Conservation (phyloP, 495 filamentous ascomycete species). For the Penicillium canescens region DNA sequence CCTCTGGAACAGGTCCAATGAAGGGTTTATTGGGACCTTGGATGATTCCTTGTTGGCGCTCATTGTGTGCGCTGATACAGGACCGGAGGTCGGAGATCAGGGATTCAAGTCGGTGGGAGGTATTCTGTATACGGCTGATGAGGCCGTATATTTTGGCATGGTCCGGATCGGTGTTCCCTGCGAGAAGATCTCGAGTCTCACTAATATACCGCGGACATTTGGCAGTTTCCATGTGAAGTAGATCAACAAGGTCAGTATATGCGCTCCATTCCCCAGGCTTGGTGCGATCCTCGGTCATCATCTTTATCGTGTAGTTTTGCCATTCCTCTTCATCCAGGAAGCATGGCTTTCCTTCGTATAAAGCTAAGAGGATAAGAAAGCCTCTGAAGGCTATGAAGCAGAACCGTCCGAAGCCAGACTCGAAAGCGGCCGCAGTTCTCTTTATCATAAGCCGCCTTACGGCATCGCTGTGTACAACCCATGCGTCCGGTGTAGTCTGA, state of each 20-base stretch:
- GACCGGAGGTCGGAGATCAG: conserved; percentile 18
- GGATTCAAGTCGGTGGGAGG: conserved; percentile 10
- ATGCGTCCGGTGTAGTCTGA: conserved; percentile 29
- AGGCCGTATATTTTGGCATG: conserved; percentile 3
- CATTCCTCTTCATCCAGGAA: conserved; percentile 35
- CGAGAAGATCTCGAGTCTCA: conserved; percentile 23
- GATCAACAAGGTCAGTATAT: conserved; percentile 25
- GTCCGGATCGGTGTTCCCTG: background rate
- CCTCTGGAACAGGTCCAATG: conserved; percentile 24
- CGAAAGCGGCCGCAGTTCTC: conserved; percentile 21
- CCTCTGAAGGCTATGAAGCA: conserved; percentile 36
- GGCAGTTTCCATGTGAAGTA: conserved; percentile 30
- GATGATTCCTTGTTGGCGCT: conserved; percentile 28
- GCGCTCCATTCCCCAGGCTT: conserved; percentile 25
- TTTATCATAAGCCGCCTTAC: conserved; percentile 31
- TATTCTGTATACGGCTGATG: conserved; percentile 20
- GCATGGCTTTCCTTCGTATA: conserved; percentile 30
- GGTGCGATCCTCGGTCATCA: conserved; percentile 27
- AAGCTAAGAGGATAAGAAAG: conserved; percentile 30
- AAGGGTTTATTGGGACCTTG: conserved; percentile 19
- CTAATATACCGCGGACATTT: conserved; percentile 35
- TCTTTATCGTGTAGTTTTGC: conserved; percentile 19
- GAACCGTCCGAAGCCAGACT: conserved; percentile 23
- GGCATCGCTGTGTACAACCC: conserved; percentile 34
- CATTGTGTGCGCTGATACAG: conserved; percentile 24